phyloP scores from a whole-genome alignment of 2,329 filamentous ascomycete species.

The Ophiostoma montium region DNA sequence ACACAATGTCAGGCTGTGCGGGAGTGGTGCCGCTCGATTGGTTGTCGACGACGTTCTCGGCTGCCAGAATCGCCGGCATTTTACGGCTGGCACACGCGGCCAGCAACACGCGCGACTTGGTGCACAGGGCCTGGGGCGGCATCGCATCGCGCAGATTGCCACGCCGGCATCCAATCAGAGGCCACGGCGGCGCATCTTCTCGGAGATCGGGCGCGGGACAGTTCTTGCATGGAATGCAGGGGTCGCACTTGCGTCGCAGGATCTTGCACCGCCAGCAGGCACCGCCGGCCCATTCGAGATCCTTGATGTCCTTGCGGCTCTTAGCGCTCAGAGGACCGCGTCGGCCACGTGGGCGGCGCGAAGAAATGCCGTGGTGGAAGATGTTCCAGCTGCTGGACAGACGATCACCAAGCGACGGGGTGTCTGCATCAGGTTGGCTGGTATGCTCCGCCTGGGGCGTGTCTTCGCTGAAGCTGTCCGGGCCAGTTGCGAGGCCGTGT shows the following conservation, averaged over 20 bases:
- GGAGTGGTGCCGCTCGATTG: neutral
- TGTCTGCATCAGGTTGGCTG: conserved; percentile 2
- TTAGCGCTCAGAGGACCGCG: conserved; percentile 18
- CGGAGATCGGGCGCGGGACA: conserved; percentile 19
- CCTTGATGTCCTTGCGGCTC: conserved; percentile 18
- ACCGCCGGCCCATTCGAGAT: conserved; percentile 17
- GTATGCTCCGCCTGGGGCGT: conserved; percentile 1
- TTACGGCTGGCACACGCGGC: conserved; percentile 5
- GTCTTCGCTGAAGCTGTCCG: neutral
- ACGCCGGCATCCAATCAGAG: conserved; percentile 19
- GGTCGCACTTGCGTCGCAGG: conserved; percentile 18
- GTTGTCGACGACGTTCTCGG: conserved; percentile 7
- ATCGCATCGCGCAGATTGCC: conserved; percentile 18
- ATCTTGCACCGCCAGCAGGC: conserved; percentile 21
- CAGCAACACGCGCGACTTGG: conserved; percentile 11
- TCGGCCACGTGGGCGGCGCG: conserved; percentile 17
- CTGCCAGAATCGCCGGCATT: conserved; percentile 6
- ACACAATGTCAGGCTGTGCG: conserved; percentile 11
- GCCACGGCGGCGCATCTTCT: conserved; percentile 20
- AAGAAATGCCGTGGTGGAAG: conserved; percentile 13
- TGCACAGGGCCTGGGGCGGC: conserved; percentile 16
- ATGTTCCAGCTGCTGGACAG: conserved; percentile 14
- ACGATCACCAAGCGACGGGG: conserved; percentile 11
- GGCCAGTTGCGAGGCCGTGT: neutral
- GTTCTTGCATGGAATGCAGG: conserved; percentile 17